phyloP scores from a whole-genome alignment of 2,329 filamentous ascomycete species.

The Pseudocercospora eumusae region DNA sequence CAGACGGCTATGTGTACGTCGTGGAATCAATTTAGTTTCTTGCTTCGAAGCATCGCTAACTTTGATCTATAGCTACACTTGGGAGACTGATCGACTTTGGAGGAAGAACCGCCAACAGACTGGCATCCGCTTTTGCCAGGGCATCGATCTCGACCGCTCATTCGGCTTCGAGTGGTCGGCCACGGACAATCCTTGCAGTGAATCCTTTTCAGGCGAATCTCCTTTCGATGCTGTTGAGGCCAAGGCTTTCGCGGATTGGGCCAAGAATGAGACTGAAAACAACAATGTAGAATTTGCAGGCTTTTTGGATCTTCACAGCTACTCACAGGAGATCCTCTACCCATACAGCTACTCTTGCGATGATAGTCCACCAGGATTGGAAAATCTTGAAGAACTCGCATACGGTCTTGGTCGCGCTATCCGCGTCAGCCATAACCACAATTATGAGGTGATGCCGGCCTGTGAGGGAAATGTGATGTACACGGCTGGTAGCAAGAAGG shows the following conservation, averaged over 20 bases:
- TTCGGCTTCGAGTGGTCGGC: slow-evolving; percentile 84
- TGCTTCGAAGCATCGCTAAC: background rate
- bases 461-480: slow-evolving; percentile 73
- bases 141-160: slow-evolving; percentile 83
- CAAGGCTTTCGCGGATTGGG: slow-evolving; percentile 75
- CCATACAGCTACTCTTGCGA: slow-evolving; percentile 86
- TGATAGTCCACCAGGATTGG: slow-evolving; percentile 75
- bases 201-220: slow-evolving; percentile 79
- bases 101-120: slow-evolving; percentile 90
- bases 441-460: slow-evolving; percentile 69
- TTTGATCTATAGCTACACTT: slow-evolving; percentile 63
- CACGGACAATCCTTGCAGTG: slow-evolving; percentile 80
- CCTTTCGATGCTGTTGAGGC: slow-evolving; percentile 85
- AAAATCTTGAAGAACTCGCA: slow-evolving; percentile 89
- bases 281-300: slow-evolving; percentile 77
- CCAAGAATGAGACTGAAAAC: slow-evolving; percentile 70
- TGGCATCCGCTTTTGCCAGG: slow-evolving; percentile 76
- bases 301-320: slow-evolving; percentile 88
- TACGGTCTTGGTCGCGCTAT: slow-evolving; percentile 88
- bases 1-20: slow-evolving; percentile 75
- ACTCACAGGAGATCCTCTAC: slow-evolving; percentile 91
- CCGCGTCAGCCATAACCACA: slow-evolving; percentile 68
- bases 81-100: slow-evolving; percentile 90
- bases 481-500: slow-evolving; percentile 37
- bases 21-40: background rate